Conservation (phyloP, 306 rosid genomes). For the Pterocarpus santalinus region DNA sequence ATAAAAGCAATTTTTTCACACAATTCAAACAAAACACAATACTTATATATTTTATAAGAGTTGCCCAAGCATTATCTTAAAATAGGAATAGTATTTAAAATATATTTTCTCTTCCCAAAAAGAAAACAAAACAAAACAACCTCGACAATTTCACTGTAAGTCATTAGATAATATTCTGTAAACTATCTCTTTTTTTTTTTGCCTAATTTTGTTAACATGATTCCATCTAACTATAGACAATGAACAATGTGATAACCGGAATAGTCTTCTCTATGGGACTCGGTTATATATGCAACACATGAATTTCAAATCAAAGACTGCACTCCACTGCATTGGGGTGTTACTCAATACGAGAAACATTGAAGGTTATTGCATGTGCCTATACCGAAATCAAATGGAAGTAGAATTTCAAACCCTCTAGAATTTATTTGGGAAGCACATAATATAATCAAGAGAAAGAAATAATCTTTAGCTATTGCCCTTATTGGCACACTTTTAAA, state of each 20-base stretch:
- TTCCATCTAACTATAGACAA: constrained; percentile 49
- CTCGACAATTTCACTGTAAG: too few species aligned
- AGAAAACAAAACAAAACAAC: too few species aligned
- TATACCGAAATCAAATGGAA: constrained; percentile 53
- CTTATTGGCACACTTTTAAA: constrained; percentile 52
- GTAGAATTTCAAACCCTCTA: constrained; percentile 52
- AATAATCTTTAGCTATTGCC: constrained; percentile 52
- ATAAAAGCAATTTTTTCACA: too few species aligned
- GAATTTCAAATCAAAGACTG: constrained; percentile 47
- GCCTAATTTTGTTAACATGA: neutral
- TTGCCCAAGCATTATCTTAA: too few species aligned
- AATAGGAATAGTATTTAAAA: too few species aligned
- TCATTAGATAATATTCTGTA: neutral
- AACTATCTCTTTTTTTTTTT: neutral
- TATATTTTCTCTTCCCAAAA: too few species aligned
- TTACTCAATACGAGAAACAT: constrained; percentile 64
- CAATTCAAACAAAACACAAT: too few species aligned
- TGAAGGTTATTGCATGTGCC: constrained; percentile 62
- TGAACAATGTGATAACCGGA: constrained; percentile 67
- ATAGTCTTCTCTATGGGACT: constrained; percentile 52
- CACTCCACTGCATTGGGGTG: constrained; percentile 62
- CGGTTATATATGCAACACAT: constrained; percentile 64
- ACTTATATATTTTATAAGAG: too few species aligned
- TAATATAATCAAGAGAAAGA: constrained; percentile 58
- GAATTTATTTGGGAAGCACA: constrained; percentile 59